Evolutionary conservation across 352 stramenopile genomes (phyloP).

Genomic region (Pythium aphanidermatum): DNA sequence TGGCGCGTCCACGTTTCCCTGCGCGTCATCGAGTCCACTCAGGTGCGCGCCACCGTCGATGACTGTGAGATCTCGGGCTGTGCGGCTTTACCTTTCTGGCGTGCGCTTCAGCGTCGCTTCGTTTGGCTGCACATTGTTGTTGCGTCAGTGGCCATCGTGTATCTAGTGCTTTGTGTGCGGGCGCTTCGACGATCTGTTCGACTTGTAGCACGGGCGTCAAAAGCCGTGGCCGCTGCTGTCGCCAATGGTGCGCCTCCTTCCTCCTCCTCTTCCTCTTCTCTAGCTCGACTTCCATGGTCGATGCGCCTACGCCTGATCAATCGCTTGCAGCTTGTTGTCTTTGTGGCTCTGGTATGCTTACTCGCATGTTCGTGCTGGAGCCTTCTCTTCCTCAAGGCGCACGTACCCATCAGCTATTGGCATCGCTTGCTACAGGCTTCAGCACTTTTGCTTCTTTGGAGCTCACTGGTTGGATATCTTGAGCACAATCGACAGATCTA

Average conservation of each 20-base stretch:
- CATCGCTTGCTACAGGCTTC: conserved; percentile 68
- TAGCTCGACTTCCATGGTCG: conserved; percentile 30
- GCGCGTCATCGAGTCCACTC: conserved; percentile 35
- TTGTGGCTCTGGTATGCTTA: conserved; percentile 42
- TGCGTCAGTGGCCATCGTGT: conserved; percentile 34
- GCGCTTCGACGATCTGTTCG: conserved; percentile 45
- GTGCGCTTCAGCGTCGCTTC: conserved; percentile 48
- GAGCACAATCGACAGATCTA: conserved; percentile 86
- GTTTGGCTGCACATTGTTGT: conserved; percentile 75
- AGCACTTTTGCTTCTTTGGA: conserved; percentile 77
- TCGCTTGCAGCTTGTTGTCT: conserved; percentile 57
- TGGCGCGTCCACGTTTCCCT: conserved; percentile 64
- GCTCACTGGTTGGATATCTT: conserved; percentile 77
- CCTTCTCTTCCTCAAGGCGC: conserved; percentile 58
- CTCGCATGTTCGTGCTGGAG: conserved; percentile 66
- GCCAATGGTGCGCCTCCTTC: not conserved
- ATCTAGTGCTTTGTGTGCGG: conserved; percentile 55
- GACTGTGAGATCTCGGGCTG: conserved; percentile 58
- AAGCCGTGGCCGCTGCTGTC: not conserved
- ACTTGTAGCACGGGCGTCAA: conserved; percentile 8
- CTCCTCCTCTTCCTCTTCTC: conserved; percentile 21
- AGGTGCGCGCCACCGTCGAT: conserved; percentile 46
- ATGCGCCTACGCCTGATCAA: conserved; percentile 70
- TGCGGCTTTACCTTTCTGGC: conserved; percentile 37
- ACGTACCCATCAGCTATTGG: conserved; percentile 67